Evolutionary conservation across 2,329 filamentous ascomycete species (phyloP).

Genomic region (Neoscytalidium dimidiatum): DNA sequence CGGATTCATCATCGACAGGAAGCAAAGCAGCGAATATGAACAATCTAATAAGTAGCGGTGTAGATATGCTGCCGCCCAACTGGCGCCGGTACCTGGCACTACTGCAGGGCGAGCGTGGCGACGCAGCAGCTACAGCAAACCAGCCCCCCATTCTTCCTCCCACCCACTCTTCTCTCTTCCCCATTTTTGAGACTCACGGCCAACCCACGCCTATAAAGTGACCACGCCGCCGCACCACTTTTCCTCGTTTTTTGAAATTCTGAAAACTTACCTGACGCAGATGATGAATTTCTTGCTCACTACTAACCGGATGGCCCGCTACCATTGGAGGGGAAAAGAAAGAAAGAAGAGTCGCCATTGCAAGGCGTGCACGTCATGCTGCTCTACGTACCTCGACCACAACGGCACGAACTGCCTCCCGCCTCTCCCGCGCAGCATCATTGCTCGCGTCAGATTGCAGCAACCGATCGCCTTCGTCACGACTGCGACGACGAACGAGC

Average conservation of each 20-base stretch:
- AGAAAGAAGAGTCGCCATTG: not conserved
- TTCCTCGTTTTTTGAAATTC: not conserved
- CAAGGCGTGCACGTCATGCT: not conserved
- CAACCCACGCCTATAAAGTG: not conserved
- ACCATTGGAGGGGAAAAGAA: too few species aligned
- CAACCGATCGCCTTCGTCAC: not conserved
- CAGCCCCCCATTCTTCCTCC: conserved; percentile 8
- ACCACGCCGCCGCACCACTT: not conserved
- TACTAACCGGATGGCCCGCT: not conserved
- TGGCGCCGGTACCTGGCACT: conserved; percentile 10
- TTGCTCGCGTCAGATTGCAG: not conserved
- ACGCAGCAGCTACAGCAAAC: not conserved
- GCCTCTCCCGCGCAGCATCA: not conserved
- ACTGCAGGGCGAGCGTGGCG: conserved; percentile 10
- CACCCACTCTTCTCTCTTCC: not conserved
- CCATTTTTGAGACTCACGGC: not conserved
- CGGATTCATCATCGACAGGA: not conserved
- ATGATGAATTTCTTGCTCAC: not conserved
- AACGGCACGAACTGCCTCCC: conserved; percentile 1
- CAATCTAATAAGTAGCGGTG: not conserved
- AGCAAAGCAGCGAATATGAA: too few species aligned
- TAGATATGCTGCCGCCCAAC: not conserved
- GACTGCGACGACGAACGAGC: not conserved
- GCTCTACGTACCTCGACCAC: not conserved
- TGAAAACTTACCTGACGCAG: not conserved